Conservation (phyloP, 2,329 filamentous ascomycete species). For the Aspergillus sp. region DNA sequence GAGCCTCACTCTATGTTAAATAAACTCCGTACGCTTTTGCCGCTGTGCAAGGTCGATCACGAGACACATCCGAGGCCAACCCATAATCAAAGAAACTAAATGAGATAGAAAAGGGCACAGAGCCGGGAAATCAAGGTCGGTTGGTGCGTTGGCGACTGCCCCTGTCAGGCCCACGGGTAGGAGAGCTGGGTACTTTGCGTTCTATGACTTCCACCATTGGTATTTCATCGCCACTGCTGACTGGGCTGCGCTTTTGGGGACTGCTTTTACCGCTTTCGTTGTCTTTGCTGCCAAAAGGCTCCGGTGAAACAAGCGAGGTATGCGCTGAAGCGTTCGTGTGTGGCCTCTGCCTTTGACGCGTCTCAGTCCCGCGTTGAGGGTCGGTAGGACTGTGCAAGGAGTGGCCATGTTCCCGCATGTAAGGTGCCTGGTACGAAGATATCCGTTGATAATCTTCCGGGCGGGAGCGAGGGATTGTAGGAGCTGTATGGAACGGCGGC, state of each 20-base stretch:
- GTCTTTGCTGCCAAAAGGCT: slow-evolving; percentile 20
- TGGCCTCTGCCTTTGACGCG: slow-evolving; percentile 18
- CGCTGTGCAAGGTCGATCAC: background rate
- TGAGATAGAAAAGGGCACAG: slow-evolving; percentile 14
- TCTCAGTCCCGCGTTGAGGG: slow-evolving; percentile 29
- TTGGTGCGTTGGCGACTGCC: slow-evolving; percentile 26
- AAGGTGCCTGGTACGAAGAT: slow-evolving; percentile 36
- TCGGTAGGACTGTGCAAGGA: slow-evolving; percentile 33
- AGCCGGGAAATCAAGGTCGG: slow-evolving; percentile 16
- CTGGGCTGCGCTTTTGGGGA: slow-evolving; percentile 26
- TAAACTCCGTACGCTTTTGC: background rate
- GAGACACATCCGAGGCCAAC: slow-evolving; percentile 8
- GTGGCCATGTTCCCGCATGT: slow-evolving; percentile 31
- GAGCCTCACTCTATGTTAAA: slow-evolving; percentile 1
- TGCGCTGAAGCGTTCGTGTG: slow-evolving; percentile 23
- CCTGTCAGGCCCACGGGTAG: slow-evolving; percentile 20
- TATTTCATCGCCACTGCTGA: slow-evolving; percentile 33
- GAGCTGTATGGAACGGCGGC: slow-evolving; percentile 38
- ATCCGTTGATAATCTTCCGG: slow-evolving; percentile 52
- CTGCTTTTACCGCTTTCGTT: slow-evolving; percentile 20
- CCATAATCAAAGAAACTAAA: slow-evolving; percentile 9
- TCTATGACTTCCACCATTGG: slow-evolving; percentile 32
- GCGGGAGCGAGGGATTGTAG: slow-evolving; percentile 39
- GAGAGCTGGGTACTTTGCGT: slow-evolving; percentile 24
- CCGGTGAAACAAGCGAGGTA: slow-evolving; percentile 14